Conservation (phyloP, 2,329 filamentous ascomycete genomes). For the Leptographium flavum region DNA sequence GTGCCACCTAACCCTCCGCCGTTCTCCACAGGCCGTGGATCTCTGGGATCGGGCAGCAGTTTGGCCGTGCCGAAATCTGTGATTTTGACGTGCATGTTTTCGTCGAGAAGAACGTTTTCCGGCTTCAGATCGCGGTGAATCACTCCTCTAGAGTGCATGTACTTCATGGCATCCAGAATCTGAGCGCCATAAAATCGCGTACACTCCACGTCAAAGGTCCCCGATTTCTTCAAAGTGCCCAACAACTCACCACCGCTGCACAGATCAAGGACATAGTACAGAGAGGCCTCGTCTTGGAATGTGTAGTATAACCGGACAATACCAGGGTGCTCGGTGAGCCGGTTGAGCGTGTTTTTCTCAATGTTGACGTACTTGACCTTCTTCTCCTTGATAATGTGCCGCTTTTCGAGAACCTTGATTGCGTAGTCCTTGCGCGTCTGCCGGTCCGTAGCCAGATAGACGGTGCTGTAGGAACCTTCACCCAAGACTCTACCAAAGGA, state of each 20-base stretch:
- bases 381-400: conserved; percentile 99
- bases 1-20: neutral
- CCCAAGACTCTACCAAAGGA: conserved; percentile 81
- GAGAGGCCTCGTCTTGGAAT: conserved; percentile 88
- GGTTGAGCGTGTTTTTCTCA: conserved; percentile 94
- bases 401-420: conserved; percentile 95
- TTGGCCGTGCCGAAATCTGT: conserved; percentile 99
- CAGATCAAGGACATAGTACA: conserved; percentile 93
- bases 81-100: conserved; percentile 96
- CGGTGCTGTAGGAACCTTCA: conserved; percentile 95
- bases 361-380: conserved; percentile 99
- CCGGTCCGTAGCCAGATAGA: conserved; percentile 81
- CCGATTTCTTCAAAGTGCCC: conserved; percentile 84
- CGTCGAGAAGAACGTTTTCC: conserved; percentile 89
- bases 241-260: conserved; percentile 86
- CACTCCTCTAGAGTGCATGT: conserved; percentile 93
- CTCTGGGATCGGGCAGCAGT: conserved; percentile 51
- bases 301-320: conserved; percentile 97
- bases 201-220: conserved; percentile 90
- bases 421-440: conserved; percentile 93
- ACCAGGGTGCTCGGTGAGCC: conserved; percentile 88
- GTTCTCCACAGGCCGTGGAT: conserved; percentile 26
- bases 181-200: conserved; percentile 88
- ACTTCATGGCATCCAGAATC: conserved; percentile 90
- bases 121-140: conserved; percentile 96